Evolutionary conservation across 2,329 filamentous ascomycete species (phyloP).

Genomic region (Arthrobotrys conoides): DNA sequence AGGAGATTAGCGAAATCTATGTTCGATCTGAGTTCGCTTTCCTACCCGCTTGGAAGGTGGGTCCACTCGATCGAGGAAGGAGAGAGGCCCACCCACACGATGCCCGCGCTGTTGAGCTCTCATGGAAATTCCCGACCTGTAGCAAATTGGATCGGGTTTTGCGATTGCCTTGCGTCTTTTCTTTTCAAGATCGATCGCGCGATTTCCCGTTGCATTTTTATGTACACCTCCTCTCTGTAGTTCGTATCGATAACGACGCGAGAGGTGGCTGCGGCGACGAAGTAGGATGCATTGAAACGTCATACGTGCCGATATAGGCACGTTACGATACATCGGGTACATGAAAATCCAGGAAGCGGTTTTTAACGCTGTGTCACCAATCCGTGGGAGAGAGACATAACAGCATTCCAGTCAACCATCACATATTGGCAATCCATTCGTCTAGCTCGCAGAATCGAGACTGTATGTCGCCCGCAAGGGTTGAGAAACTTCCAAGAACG

Average conservation of each 20-base stretch:
- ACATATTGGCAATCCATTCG: background rate
- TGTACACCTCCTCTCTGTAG: background rate
- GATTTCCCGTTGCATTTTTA: conserved; percentile 41
- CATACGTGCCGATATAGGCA: background rate
- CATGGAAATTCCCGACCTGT: conserved; percentile 5
- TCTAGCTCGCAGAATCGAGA: background rate
- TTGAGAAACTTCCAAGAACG: conserved; percentile 17
- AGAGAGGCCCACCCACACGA: conserved; percentile 5
- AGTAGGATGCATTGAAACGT: background rate
- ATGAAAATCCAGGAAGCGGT: background rate
- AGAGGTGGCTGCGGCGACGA: conserved; percentile 6
- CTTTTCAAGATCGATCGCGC: conserved; percentile 40
- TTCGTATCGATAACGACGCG: conserved; percentile 27
- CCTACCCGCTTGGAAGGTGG: conserved; percentile 55
- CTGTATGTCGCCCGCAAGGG: background rate
- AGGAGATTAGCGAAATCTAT: conserved; percentile 57
- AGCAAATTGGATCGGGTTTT: conserved; percentile 28
- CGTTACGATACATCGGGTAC: conserved; percentile 2
- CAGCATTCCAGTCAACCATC: background rate
- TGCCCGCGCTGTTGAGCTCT: background rate
- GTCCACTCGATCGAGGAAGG: conserved; percentile 26
- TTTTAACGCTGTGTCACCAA: background rate
- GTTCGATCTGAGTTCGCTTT: conserved; percentile 41
- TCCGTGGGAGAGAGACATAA: background rate
- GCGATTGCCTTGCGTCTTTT: conserved; percentile 1